Evolutionary conservation across 176 grass and related monocot species (phyloP).

Genomic region (Musa itinerans): DNA sequence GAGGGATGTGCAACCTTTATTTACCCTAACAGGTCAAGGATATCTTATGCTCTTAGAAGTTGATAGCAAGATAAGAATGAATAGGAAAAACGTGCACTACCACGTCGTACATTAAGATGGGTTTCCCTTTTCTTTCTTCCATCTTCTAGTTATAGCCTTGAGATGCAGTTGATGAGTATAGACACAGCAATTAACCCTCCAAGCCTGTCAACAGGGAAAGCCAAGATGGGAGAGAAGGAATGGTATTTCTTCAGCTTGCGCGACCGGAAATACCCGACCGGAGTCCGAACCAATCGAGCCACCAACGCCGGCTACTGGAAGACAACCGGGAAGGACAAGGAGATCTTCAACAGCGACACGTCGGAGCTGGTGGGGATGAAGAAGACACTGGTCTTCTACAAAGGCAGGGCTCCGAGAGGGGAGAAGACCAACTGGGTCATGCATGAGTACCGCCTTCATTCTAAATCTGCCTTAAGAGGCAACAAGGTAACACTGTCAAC

Average conservation of each 20-base stretch:
- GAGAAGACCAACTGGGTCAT: conserved; percentile 5
- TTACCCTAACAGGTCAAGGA: too few species aligned
- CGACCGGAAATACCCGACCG: neutral
- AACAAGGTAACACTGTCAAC: neutral
- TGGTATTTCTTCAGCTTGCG: neutral
- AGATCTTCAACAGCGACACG: neutral
- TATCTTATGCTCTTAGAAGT: too few species aligned
- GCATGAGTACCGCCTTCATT: conserved; percentile 1
- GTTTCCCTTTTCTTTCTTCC: too few species aligned
- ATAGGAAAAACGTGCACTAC: too few species aligned
- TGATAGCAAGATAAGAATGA: too few species aligned
- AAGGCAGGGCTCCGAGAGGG: conserved; percentile 4
- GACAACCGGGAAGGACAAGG: neutral
- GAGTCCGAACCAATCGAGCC: neutral
- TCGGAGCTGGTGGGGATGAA: conserved; percentile 1
- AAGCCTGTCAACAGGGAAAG: neutral
- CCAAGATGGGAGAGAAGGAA: neutral
- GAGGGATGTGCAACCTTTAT: too few species aligned
- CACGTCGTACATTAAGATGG: too few species aligned
- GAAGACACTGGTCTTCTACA: conserved; percentile 6
- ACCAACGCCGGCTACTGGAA: neutral
- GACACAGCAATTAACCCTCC: neutral
- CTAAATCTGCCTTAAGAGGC: neutral
- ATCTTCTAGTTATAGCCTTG: too few species aligned
- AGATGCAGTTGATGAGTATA: neutral